Conservation (phyloP, 805 yeast genomes). For the Saturnispora sanitii region DNA sequence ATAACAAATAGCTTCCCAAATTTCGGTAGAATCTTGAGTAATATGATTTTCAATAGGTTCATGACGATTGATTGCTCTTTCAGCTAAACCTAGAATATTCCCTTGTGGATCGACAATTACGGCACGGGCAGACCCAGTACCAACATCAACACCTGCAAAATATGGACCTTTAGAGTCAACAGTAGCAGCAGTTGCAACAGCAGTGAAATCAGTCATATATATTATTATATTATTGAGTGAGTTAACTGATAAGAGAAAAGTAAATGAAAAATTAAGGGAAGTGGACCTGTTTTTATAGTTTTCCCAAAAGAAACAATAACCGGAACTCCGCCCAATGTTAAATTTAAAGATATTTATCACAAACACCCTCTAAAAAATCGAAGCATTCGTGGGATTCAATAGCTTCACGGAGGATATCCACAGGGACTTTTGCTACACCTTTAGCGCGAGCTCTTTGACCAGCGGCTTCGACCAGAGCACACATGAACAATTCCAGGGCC, state of each 20-base stretch:
- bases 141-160: slow-evolving; percentile 43
- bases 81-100: slow-evolving; percentile 67
- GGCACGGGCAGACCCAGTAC: slow-evolving; percentile 97
- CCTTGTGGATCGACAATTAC: slow-evolving; percentile 81
- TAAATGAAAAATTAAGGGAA: too few species aligned
- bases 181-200: neutral
- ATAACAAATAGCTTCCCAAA: slow-evolving; percentile 80
- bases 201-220: neutral
- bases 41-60: slow-evolving; percentile 64
- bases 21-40: slow-evolving; percentile 83
- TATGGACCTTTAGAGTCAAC: slow-evolving; percentile 8
- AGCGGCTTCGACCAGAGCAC: slow-evolving; percentile 77
- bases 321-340: slow-evolving; percentile 3
- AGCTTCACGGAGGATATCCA: slow-evolving; percentile 75
- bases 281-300: too few species aligned
- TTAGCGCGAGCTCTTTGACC: slow-evolving; percentile 64
- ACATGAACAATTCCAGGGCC: slow-evolving; percentile 86
- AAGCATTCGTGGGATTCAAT: slow-evolving; percentile 81
- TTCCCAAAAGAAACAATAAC: too few species aligned
- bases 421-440: slow-evolving; percentile 73
- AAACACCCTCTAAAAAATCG: slow-evolving; percentile 77
- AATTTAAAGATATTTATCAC: slow-evolving; percentile 24
- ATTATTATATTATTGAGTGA: too few species aligned
- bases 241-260: too few species aligned
- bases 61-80: slow-evolving; percentile 69